Evolutionary conservation across 2,329 filamentous ascomycete genomes (phyloP), one percentile per base, ranked within the genome.

Genomic region (Delphinella strobiligena): DNA sequence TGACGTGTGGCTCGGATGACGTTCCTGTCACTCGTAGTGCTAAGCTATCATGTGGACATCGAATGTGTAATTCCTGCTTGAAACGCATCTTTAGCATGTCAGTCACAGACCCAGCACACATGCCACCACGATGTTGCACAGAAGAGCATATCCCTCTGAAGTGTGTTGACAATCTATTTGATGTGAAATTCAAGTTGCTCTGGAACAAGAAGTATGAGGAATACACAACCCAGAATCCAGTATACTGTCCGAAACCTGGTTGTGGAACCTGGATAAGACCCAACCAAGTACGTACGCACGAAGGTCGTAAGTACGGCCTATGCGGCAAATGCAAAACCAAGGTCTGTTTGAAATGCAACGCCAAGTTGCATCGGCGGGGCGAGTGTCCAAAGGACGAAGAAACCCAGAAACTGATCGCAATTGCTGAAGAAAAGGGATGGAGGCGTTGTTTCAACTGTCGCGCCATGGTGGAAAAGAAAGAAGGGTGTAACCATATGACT

Each of bases 401-500:
- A 38, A 77, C 75, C 5, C 71, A 70, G 35, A 66, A 63, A 30
- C 66, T 82, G n/a, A 62, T 85, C 3, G 70, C 75, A 37, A 67
- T 80, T 43, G 79, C 78, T 5, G 75, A 77, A 48, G 66, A 77
- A 18, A 67, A 78, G 38, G 80, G 81, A 17, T 88, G 80, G 79
- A 79, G 84, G 56, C 69, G 75, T 34, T 94, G 85, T 57, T 79
- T 78, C 54, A 77, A 69, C 46, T 93, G 87, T 61, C 75, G 72
- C 47, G 68, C 73, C 30, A 70, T 83, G 66, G 81, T 93, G 33
- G 82, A 93, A 58, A 63, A 86, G 36, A 80, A 80, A 49, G 82
- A 89, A 58, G 85, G 85, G 33, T 87, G 82, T 60, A 88, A 89
- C 61, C 86, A 89, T 56, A 89, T 93, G 75, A 86, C 77, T 19